These are phyloP conservation scores for Cercospora zeae-maydis DNA, from an alignment of 2,329 filamentous ascomycete genomes.

Conservation along the genomic window DNA sequence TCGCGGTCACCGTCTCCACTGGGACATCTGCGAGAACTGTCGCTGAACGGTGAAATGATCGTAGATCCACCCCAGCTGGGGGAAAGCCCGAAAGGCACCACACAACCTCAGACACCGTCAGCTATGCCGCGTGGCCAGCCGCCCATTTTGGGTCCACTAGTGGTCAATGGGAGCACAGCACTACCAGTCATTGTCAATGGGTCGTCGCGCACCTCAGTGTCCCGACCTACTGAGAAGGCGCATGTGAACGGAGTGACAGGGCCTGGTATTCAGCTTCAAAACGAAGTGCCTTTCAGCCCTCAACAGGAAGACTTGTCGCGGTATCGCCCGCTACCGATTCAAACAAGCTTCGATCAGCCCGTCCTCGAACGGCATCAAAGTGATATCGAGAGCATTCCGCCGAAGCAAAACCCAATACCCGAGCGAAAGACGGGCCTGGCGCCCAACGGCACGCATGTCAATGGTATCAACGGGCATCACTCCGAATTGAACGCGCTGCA, in stretches of 20 bases:
- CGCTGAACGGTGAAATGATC: constrained; percentile 29
- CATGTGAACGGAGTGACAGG: constrained; percentile 19
- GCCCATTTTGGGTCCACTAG: constrained; percentile 1
- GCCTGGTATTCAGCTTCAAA: constrained; percentile 14
- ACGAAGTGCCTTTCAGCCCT: constrained; percentile 7
- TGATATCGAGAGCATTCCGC: constrained; percentile 15
- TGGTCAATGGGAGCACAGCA: constrained; percentile 21
- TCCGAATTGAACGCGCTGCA: constrained; percentile 12
- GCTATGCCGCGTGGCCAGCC: not conserved
- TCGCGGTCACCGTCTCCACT: constrained; percentile 48
- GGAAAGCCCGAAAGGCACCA: constrained; percentile 24
- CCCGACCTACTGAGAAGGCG: constrained; percentile 13
- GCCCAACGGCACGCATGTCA: constrained; percentile 26
- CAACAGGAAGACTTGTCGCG: constrained; percentile 14
- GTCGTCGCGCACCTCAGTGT: constrained; percentile 29
- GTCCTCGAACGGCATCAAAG: not conserved
- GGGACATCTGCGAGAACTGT: constrained; percentile 42
- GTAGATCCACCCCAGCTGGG: constrained; percentile 15
- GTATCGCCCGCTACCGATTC: constrained; percentile 9
- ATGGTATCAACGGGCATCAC: constrained; percentile 21
- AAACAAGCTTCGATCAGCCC: constrained; percentile 10
- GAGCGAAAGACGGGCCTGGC: constrained; percentile 24
- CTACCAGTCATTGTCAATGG: constrained; percentile 45
- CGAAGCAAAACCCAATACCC: constrained; percentile 18
- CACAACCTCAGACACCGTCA: constrained; percentile 9